Conservation (phyloP, 305 asterid genomes). For the Fraxinus paxiana region DNA sequence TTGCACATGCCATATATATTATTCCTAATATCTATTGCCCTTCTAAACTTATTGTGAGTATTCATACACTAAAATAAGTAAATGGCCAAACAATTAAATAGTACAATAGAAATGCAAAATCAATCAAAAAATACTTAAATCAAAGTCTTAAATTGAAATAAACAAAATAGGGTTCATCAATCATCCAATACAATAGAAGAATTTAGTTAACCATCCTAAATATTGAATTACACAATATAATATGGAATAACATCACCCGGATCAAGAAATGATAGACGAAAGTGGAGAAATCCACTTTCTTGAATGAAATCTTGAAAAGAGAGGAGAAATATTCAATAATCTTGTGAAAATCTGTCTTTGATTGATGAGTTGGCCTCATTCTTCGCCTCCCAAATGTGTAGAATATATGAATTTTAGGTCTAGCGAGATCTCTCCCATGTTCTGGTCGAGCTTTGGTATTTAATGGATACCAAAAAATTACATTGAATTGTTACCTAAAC, state of each 20-base stretch:
- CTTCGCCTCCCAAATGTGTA: background rate
- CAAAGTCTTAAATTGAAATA: background rate
- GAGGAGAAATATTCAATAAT: background rate
- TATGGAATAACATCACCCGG: background rate
- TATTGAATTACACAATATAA: background rate
- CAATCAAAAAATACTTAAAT: too few species aligned
- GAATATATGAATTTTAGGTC: background rate
- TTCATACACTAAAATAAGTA: background rate
- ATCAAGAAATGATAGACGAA: background rate
- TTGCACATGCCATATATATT: too few species aligned
- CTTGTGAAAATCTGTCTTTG: background rate
- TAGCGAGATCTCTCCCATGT: background rate
- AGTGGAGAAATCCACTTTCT: background rate
- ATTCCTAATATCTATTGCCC: too few species aligned
- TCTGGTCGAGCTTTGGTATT: background rate
- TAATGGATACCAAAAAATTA: too few species aligned
- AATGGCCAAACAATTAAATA: background rate
- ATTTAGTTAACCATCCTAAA: background rate
- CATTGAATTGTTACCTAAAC: background rate
- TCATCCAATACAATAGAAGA: background rate
- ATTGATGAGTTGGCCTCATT: background rate
- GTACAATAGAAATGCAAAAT: background rate
- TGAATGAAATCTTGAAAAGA: background rate
- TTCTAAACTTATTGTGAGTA: background rate
- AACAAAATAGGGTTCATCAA: background rate